Evolutionary conservation across 1,284 basidiomycete species (phyloP).

Genomic region (Dichomitus squalens): DNA sequence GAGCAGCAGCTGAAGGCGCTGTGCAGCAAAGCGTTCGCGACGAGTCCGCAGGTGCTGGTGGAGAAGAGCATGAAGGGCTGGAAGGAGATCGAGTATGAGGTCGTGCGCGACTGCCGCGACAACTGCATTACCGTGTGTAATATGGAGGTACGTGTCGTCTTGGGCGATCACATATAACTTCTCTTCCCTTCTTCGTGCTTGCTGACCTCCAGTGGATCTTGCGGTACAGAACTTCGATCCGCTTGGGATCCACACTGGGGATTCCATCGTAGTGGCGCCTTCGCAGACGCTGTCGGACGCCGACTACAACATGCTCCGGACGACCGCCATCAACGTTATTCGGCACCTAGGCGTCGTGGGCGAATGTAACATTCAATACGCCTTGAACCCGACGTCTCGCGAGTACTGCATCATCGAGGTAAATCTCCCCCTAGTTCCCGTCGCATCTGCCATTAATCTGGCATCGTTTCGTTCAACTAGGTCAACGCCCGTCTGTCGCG

Average conservation of each 20-base stretch:
- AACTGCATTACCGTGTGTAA: slow-evolving; percentile 99
- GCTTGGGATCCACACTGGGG: slow-evolving; percentile 97
- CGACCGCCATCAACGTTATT: slow-evolving; percentile 97
- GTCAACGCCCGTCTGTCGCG: slow-evolving; percentile 99
- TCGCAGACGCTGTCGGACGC: slow-evolving; percentile 97
- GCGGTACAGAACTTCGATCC: slow-evolving; percentile 93
- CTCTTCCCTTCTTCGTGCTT: slow-evolving; percentile 7
- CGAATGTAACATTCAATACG: slow-evolving; percentile 99
- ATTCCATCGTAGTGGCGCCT: slow-evolving; percentile 98
- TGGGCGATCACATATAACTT: background rate
- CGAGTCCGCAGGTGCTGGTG: slow-evolving; percentile 94
- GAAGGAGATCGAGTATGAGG: slow-evolving; percentile 99
- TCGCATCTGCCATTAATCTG: background rate
- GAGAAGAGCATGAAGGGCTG: slow-evolving; percentile 99
- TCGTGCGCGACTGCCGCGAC: slow-evolving; percentile 96
- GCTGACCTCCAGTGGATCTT: background rate
- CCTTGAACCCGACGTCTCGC: slow-evolving; percentile 91
- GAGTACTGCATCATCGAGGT: slow-evolving; percentile 99
- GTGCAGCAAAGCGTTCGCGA: slow-evolving; percentile 94
- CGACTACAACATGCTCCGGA: slow-evolving; percentile 99
- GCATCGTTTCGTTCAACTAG: slow-evolving; percentile 36
- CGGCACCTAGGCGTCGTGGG: slow-evolving; percentile 97
- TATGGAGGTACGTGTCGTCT: slow-evolving; percentile 96
- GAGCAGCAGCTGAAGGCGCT: slow-evolving; percentile 86
- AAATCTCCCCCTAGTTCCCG: slow-evolving; percentile 14